Base-by-base conservation (phyloP, 139 green algal species). In the Diplosphaera chodatii region DNA sequence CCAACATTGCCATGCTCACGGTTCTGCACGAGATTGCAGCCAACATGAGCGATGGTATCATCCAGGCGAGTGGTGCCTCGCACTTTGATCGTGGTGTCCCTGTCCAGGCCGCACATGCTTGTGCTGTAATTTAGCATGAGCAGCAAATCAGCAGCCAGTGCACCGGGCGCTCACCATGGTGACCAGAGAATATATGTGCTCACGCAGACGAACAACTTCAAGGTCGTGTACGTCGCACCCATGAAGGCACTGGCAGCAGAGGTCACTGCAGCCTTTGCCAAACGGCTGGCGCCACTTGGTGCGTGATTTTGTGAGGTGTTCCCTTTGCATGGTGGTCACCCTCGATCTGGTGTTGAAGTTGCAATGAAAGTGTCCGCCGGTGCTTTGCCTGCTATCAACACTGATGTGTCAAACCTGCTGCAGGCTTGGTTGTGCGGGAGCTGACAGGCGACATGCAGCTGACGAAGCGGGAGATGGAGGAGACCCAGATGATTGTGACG, bases 401-500 rank as follows among this genome's bases (percentile, higher is more conserved):
- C n/a, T n/a, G n/a, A n/a, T n/a, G n/a, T n/a, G n/a, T n/a, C n/a
- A n/a, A n/a, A n/a, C n/a, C n/a, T n/a, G n/a, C n/a, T 48, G 10
- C 78, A 89, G 88, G 88, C 23, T 74, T 96, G 64, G 34, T 78
- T 0, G 93, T 97, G 32, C 80, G 80, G 27, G 93, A 98, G 82
- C 82, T 98, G 41, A 98, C 93, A 4, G 93, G 93, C 23, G 93
- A 98, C 81, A 98, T 94, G 88, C 90, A 96, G 89, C 90, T 99
- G 66, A 95, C 71, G 66, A 98, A 97, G 86, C 81, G 79, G 23
- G 95, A 99, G 89, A 73, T 99, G 66, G 80, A 85, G 64, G 91
- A 95, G 71, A 98, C 94, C 20, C 91, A 98, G 82, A 97, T 99
- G 92, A 98, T 99, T 66, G 92, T 99, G 33, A 99, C 95, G 22